Evolutionary conservation across 1,139 yeast species (phyloP), one percentile per base, ranked within the genome.

Genomic region (Pneumocystis carinii): DNA sequence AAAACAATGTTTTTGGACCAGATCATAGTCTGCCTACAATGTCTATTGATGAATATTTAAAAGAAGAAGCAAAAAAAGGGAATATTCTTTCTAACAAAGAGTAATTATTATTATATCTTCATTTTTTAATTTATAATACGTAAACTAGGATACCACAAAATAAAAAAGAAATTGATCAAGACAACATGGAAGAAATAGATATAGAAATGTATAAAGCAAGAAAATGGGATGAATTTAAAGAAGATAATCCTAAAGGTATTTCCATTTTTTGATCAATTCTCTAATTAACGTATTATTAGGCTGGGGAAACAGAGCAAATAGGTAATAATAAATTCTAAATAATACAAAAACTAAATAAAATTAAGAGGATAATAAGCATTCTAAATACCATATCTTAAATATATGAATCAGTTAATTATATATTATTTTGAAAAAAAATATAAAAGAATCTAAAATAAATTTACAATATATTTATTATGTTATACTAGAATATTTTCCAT

Each of bases 11-110:
- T 0, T 84, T 82, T 71, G 97, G 97, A 0, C 88, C 95, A 1
- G 98, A 97, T 0, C 97, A 92, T 73, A 84, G 81, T 48, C 77
- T 92, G 55, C 99, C 99, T 0, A 88, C 97, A 0, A 89, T 94
- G 95, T 78, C 96, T 0, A 92, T 94, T 0, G 98, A 92, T 68
- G 97, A 92, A 70, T 86, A 87, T 67, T 77, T 92, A 63, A 95
- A 90, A 63, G 84, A 87, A 69, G 98, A 92, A 72, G 77, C 87
- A 69, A 84, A 84, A 17, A 83, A 87, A 69, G 97, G 97, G 1
- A 90, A 90, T 64, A 85, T 81, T 60, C 77, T 81, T 62, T 81
- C 83, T 64, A 81, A 81, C 27, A 80, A 79, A 32, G 83, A 55
- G 32, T 42, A 64, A 7, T 27, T 29, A 32, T 41, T 32, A 32